A percentile compares a stretch with the other conserved stretches of the same genome.
Conservation (phyloP, 129 eudicot genomes). For the Helianthus tuberosus region DNA sequence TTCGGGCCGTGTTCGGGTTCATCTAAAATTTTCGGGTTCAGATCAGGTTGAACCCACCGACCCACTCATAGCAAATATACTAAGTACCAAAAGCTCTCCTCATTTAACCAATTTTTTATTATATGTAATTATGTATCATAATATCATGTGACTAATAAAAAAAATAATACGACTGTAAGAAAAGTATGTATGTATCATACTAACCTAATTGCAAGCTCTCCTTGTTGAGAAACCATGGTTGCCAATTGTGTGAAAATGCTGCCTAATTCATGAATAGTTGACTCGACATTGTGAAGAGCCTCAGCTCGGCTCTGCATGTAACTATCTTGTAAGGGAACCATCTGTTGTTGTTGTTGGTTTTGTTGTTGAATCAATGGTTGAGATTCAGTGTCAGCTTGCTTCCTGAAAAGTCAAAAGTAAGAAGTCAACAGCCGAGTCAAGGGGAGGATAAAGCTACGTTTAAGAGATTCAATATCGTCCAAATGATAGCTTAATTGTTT, state of each 20-base stretch:
- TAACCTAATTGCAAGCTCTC: constrained; percentile 90
- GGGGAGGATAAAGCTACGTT: background rate
- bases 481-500: background rate
- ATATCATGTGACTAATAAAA: background rate
- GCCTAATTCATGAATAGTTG: constrained; percentile 89
- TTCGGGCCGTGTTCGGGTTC: no score
- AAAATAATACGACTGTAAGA: background rate
- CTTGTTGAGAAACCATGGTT: constrained; percentile 95
- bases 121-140: background rate
- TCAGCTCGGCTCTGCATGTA: constrained; percentile 96
- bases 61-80: background rate
- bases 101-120: constrained; percentile 2
- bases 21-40: no score
- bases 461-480: background rate
- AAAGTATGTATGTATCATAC: background rate
- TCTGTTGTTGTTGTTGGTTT: constrained; percentile 70
- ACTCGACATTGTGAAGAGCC: constrained; percentile 90
- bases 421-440: constrained; percentile 6
- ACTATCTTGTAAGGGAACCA: constrained; percentile 82
- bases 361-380: constrained; percentile 87
- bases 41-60: no score
- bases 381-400: constrained; percentile 67
- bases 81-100: constrained; percentile 11
- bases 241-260: constrained; percentile 90
- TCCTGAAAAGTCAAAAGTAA: constrained; percentile 51